Base-by-base conservation (phyloP, 1,139 yeast genomes). In the Zygoascus sp. region DNA sequence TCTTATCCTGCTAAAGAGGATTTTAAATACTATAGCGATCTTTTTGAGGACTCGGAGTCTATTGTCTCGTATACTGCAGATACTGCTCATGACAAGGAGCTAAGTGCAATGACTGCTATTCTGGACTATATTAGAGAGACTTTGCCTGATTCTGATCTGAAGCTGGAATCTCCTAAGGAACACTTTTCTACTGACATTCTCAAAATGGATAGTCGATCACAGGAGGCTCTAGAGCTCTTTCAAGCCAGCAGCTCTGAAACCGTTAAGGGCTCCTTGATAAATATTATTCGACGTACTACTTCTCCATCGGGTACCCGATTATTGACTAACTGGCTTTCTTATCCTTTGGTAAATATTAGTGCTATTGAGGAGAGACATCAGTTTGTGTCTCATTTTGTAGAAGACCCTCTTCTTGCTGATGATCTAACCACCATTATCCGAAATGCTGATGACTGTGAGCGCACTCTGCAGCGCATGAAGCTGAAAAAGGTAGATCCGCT, bases 261-360 rank as follows among this genome's bases (percentile, higher is more conserved):
- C 11, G 69, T 68, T 4, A 74, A 75, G 10, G 96, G 96, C 0
- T 81, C 96, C 0, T 65, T 92, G 15, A 67, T 86, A 10, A 76
- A 79, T 15, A 75, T 87, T 0, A 75, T 92, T 7, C 77, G 79
- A 50, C 68, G 83, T 47, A 92, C 97, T 0, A 77, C 77, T 1
- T 88, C 98, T 0, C 75, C 82, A 1, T 80, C 95, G 0, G 98
- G 98, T 0, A 70, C 95, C 0, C 70, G 98, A 42, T 60, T 85
- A 19, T 67, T 92, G 16, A 76, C 82, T 2, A 81, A 82, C 46
- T 89, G 97, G 97, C 66, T 92, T 2, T 74, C 86, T 17, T 81
- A 90, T 0, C 99, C 99, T 0, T 74, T 86, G 0, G 71, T 84
- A 4, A 77, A 83, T 55, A 57, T 77, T 0, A 58, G 60, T 0